Percentiles rank a stretch among this genome's conserved stretches.
Conservation (phyloP, 768 basidiomycete species). For the Auriscalpium orientale region DNA sequence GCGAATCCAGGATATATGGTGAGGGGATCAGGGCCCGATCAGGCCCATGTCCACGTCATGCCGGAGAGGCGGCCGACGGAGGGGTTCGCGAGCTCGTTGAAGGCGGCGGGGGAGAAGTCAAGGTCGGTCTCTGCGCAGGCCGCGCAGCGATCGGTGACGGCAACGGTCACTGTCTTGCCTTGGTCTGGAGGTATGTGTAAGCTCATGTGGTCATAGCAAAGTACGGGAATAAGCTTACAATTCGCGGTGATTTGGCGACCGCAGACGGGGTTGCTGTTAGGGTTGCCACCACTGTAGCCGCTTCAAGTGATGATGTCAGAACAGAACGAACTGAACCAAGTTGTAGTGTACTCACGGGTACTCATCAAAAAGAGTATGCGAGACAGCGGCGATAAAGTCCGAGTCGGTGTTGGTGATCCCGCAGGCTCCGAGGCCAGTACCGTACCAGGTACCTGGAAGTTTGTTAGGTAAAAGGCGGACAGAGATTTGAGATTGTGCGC, state of each 20-base stretch:
- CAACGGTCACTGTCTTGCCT: slow-evolving; percentile 41
- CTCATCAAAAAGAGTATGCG: slow-evolving; percentile 44
- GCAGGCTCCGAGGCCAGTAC: slow-evolving; percentile 57
- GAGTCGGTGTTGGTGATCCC: slow-evolving; percentile 46
- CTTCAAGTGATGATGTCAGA: slow-evolving; percentile 26
- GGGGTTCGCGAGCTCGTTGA: slow-evolving; percentile 36
- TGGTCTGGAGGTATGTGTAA: slow-evolving; percentile 30
- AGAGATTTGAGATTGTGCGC: neutral
- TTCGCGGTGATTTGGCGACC: slow-evolving; percentile 31
- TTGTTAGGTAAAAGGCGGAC: neutral
- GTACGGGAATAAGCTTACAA: slow-evolving; percentile 35
- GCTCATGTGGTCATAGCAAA: neutral
- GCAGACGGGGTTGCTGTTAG: slow-evolving; percentile 75
- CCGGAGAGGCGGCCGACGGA: slow-evolving; percentile 42
- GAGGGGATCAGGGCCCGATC: neutral
- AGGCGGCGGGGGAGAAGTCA: slow-evolving; percentile 59
- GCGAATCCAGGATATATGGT: neutral
- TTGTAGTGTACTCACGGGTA: slow-evolving; percentile 41
- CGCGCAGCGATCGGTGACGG: slow-evolving; percentile 54
- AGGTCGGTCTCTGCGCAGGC: slow-evolving; percentile 46
- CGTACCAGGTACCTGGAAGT: slow-evolving; percentile 43
- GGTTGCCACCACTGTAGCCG: slow-evolving; percentile 49
- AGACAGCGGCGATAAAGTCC: slow-evolving; percentile 54
- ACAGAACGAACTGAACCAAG: neutral
- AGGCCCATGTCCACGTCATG: slow-evolving; percentile 46